phyloP scores from a whole-genome alignment of 495 filamentous ascomycete species.

The Lasiosphaeris hirsuta region DNA sequence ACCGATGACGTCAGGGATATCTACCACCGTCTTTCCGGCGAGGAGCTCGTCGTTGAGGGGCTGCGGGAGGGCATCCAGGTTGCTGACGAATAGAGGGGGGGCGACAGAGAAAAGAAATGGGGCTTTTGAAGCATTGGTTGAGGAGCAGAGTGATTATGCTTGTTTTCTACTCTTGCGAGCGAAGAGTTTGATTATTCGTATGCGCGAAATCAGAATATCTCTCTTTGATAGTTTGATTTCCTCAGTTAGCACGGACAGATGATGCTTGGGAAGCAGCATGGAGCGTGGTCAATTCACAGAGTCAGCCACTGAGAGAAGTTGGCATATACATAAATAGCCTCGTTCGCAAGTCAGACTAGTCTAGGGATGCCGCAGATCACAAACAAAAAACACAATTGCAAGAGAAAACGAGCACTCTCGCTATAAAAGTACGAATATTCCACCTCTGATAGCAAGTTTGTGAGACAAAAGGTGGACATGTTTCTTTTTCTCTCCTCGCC shows the following conservation, averaged over 20 bases:
- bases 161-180: not conserved
- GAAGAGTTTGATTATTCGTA: not conserved
- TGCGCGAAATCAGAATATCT: no score
- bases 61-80: slow-evolving; percentile 56
- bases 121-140: not conserved
- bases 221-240: not conserved
- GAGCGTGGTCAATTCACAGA: not conserved
- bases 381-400: not conserved
- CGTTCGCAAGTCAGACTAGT: not conserved
- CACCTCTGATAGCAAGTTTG: not conserved
- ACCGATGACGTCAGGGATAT: slow-evolving; percentile 92
- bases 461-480: not conserved
- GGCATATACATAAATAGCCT: not conserved
- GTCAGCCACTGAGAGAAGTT: slow-evolving; percentile 1
- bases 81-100: slow-evolving; percentile 38
- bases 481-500: slow-evolving; percentile 5
- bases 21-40: slow-evolving; percentile 79
- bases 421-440: not conserved
- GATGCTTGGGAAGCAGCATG: not conserved
- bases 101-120: not conserved
- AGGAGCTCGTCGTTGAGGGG: slow-evolving; percentile 73
- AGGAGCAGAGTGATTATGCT: not conserved
- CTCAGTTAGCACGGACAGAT: not conserved
- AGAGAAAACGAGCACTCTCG: not conserved
- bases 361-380: no score